phyloP scores from a whole-genome alignment of 2,329 filamentous ascomycete genomes.

The Pseudocercospora fijiensis region DNA sequence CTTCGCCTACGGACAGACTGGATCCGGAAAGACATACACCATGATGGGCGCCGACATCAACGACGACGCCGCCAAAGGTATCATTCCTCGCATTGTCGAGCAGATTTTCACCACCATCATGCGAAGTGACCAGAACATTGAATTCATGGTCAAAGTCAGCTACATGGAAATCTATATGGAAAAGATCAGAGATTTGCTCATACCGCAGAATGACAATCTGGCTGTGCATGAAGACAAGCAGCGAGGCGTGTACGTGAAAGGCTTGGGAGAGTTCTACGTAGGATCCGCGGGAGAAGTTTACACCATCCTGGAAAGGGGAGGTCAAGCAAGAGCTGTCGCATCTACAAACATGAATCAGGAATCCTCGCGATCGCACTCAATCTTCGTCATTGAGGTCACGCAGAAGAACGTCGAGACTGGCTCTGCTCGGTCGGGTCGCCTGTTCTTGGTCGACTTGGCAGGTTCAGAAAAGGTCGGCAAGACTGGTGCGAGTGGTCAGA shows the following conservation, averaged over 20 bases:
- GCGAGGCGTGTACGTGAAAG: constrained; percentile 94
- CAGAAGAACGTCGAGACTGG: constrained; percentile 98
- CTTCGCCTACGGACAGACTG: constrained; percentile 97
- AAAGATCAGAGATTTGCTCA: constrained; percentile 87
- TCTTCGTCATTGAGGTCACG: constrained; percentile 93
- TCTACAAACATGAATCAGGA: constrained; percentile 99
- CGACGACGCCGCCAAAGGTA: constrained; percentile 81
- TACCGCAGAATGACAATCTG: constrained; percentile 91
- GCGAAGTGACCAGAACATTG: constrained; percentile 86
- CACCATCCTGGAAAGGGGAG: constrained; percentile 92
- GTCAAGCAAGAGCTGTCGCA: constrained; percentile 83
- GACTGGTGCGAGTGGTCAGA: constrained; percentile 95
- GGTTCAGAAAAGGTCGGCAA: constrained; percentile 99
- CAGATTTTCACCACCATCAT: constrained; percentile 97
- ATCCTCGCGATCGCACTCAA: constrained; percentile 95
- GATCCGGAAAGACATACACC: constrained; percentile 97
- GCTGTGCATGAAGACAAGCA: constrained; percentile 98
- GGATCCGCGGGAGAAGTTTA: constrained; percentile 94
- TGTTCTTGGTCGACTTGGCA: constrained; percentile 96
- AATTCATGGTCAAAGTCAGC: constrained; percentile 97
- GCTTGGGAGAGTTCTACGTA: constrained; percentile 89
- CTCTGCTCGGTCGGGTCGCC: constrained; percentile 90
- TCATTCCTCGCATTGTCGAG: constrained; percentile 94
- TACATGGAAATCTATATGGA: constrained; percentile 99
- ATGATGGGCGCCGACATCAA: constrained; percentile 98